Conservation (phyloP, 164 flowering plant genomes). For the Chimonanthus salicifolius region DNA sequence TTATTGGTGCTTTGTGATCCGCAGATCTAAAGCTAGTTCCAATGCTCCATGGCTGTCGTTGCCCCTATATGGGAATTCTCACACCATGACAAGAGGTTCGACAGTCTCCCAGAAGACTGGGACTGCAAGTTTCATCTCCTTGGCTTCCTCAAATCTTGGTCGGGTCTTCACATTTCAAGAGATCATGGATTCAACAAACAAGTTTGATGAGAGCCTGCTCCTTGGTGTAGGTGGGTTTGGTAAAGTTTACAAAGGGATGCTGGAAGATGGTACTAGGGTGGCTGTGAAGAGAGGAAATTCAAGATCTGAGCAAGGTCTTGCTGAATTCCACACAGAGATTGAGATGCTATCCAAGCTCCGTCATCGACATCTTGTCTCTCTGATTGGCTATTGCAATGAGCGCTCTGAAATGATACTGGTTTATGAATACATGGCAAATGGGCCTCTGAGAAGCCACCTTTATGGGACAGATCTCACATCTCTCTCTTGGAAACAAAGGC, state of each 20-base stretch:
- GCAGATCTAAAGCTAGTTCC: conserved; percentile 30
- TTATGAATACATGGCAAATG: conserved; percentile 94
- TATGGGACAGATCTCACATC: conserved; percentile 78
- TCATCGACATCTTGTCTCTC: conserved; percentile 90
- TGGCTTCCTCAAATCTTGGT: conserved; percentile 60
- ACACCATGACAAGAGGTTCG: conserved; percentile 65
- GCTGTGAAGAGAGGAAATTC: conserved; percentile 94
- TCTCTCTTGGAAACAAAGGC: conserved; percentile 82
- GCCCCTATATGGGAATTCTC: conserved; percentile 77
- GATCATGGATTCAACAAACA: conserved; percentile 79
- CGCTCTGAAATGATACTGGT: conserved; percentile 88
- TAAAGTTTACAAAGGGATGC: conserved; percentile 75
- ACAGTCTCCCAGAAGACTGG: conserved; percentile 76
- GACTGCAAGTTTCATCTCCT: conserved; percentile 82
- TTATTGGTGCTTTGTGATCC: conserved; percentile 40
- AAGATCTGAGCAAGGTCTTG: conserved; percentile 81
- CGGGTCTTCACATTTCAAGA: conserved; percentile 68
- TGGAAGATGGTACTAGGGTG: conserved; percentile 70
- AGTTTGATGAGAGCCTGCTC: conserved; percentile 69
- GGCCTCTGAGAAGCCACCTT: conserved; percentile 83
- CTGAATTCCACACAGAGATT: conserved; percentile 88
- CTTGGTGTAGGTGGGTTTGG: conserved; percentile 97
- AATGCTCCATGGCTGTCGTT: conserved; percentile 63
- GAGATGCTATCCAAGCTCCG: conserved; percentile 96
- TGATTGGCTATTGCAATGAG: conserved; percentile 88